A percentile compares a stretch with the other conserved stretches of the same genome.
Conservation (phyloP, 1,139 yeast species). For the Scheffersomyces segobiensis region DNA sequence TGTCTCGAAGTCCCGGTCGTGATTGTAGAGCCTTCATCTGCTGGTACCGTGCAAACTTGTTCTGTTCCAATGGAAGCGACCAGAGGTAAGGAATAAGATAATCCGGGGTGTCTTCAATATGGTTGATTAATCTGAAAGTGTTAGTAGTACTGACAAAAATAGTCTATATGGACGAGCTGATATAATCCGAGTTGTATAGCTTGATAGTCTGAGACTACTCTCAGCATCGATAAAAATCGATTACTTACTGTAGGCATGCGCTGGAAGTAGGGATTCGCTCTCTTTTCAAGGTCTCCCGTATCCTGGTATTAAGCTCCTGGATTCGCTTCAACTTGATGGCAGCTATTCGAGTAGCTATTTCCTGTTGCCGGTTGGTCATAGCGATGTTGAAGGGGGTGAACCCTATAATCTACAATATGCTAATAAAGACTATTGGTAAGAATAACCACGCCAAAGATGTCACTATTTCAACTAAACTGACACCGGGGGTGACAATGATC, state of each 20-base stretch:
- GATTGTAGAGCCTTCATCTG: conserved; percentile 11
- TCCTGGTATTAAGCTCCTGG: conserved; percentile 56
- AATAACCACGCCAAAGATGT: not conserved
- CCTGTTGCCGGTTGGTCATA: conserved; percentile 13
- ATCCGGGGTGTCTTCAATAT: conserved; percentile 50
- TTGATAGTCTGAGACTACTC: not conserved
- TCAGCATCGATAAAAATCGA: not conserved
- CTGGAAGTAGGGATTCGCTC: conserved; percentile 70
- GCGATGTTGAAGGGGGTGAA: not conserved
- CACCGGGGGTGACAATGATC: not conserved
- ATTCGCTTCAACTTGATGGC: conserved; percentile 63
- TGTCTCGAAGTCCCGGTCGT: conserved; percentile 8
- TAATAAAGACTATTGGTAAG: not conserved
- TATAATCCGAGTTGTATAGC: not conserved
- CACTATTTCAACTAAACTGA: not conserved
- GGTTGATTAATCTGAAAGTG: conserved; percentile 35
- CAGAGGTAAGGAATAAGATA: conserved; percentile 54
- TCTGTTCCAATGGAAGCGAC: conserved; percentile 48
- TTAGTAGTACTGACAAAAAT: not conserved
- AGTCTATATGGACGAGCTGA: not conserved
- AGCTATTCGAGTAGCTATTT: conserved; percentile 31
- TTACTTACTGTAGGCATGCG: conserved; percentile 50
- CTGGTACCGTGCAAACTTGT: conserved; percentile 41
- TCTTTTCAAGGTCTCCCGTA: conserved; percentile 53
- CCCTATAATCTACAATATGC: not conserved